Evolutionary conservation across 140 eudicot genomes (phyloP).

Genomic region (Flaveria floridana): DNA sequence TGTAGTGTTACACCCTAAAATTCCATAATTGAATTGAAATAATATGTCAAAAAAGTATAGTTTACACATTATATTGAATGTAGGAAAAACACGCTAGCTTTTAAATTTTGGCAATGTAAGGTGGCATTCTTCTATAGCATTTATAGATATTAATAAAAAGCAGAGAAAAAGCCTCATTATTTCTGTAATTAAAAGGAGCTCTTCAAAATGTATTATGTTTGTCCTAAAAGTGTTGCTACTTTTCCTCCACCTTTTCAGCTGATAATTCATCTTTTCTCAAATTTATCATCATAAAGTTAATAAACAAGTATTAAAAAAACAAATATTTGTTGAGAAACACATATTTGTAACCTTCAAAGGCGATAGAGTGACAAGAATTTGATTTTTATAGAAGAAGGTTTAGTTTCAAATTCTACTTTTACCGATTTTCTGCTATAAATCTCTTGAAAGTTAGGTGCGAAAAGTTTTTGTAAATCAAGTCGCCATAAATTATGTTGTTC

Average conservation of each 20-base stretch:
- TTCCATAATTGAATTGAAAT: too few relatives aligned
- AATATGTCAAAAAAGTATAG: not conserved
- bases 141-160: conserved; percentile 26
- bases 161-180: conserved; percentile 16
- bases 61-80: conserved; percentile 12
- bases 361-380: too few relatives aligned
- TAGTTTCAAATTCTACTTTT: too few relatives aligned
- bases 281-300: conserved; percentile 11
- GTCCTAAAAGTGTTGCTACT: conserved; percentile 24
- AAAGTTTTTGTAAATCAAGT: too few relatives aligned
- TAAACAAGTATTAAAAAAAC: not conserved
- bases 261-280: conserved; percentile 30
- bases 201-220: conserved; percentile 21
- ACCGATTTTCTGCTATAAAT: too few relatives aligned
- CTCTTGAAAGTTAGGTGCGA: too few relatives aligned
- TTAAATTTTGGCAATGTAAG: conserved; percentile 25
- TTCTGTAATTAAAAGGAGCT: conserved; percentile 26
- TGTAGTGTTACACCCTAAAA: too few relatives aligned
- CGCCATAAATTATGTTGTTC: too few relatives aligned
- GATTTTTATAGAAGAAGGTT: too few relatives aligned
- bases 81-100: conserved; percentile 14
- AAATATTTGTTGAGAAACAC: too few relatives aligned
- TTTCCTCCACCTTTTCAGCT: conserved; percentile 5
- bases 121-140: conserved; percentile 32
- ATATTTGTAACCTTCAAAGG: too few relatives aligned